Evolutionary conservation across 1,139 yeast species (phyloP).

Genomic region (Hyphopichia burtonii): DNA sequence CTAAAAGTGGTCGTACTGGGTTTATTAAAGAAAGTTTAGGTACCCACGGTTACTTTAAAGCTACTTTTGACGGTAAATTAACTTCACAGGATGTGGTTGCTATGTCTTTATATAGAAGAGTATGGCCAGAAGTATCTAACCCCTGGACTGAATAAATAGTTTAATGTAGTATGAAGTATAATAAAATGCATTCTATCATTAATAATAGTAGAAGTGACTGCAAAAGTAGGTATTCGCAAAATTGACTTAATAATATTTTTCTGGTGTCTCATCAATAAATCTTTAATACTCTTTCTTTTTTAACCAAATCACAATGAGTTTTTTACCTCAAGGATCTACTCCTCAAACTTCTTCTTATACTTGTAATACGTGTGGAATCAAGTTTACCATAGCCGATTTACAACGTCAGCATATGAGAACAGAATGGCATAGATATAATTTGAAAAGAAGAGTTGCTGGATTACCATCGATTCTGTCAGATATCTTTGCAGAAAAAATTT

Average conservation of each 20-base stretch:
- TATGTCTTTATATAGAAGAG: constrained; percentile 90
- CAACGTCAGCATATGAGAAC: constrained; percentile 94
- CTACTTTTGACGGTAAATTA: constrained; percentile 88
- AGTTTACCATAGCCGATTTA: constrained; percentile 71
- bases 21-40: constrained; percentile 93
- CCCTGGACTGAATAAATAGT: constrained; percentile 24
- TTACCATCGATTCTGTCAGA: constrained; percentile 79
- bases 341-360: constrained; percentile 52
- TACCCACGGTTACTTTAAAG: constrained; percentile 97
- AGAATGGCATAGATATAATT: constrained; percentile 92
- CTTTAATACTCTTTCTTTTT: too few species aligned
- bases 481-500: constrained; percentile 74
- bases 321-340: constrained; percentile 33
- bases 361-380: constrained; percentile 84
- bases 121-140: constrained; percentile 69
- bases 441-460: constrained; percentile 87
- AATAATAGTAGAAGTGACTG: not conserved
- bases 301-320: too few species aligned
- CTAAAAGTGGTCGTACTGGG: constrained; percentile 90
- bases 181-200: too few species aligned
- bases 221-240: too few species aligned
- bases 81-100: constrained; percentile 92
- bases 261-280: too few species aligned
- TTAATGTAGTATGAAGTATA: not conserved
- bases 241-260: too few species aligned